Percentiles rank a stretch among this genome's conserved stretches.
Evolutionary conservation across 129 eudicot species (phyloP).

Genomic region (Dittrichia graveolens): DNA sequence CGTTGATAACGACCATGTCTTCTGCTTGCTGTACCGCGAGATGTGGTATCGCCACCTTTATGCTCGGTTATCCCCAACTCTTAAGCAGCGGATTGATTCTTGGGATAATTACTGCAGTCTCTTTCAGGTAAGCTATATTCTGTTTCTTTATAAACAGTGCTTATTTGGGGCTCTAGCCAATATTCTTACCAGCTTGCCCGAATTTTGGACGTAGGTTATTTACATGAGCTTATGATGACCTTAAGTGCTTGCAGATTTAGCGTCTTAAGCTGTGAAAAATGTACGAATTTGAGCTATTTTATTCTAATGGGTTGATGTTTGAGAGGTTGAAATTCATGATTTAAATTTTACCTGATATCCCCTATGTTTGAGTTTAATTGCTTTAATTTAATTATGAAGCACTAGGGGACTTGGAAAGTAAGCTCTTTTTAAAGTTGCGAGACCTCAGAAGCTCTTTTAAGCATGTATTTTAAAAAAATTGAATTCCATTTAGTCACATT

Average conservation of each 20-base stretch:
- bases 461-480: neutral
- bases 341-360: neutral
- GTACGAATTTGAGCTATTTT: neutral
- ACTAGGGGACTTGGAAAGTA: no score
- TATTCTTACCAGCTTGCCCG: no score
- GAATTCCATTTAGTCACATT: neutral
- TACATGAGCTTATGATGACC: no score
- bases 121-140: constrained; percentile 49
- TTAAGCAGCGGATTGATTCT: constrained; percentile 78
- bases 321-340: neutral
- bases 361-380: neutral
- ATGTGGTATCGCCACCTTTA: constrained; percentile 92
- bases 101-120: constrained; percentile 95
- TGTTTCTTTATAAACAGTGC: neutral
- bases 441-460: neutral
- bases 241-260: neutral
- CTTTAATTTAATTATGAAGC: neutral
- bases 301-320: neutral
- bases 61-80: constrained; percentile 68
- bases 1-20: constrained; percentile 88
- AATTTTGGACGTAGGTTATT: no score
- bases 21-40: constrained; percentile 87
- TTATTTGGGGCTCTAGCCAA: no score
- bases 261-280: neutral
- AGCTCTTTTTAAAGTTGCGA: neutral